These are phyloP conservation scores for Hymenotorrendiella dingleyae DNA, from an alignment of 2,329 filamentous ascomycete species.

Conservation along the genomic window DNA sequence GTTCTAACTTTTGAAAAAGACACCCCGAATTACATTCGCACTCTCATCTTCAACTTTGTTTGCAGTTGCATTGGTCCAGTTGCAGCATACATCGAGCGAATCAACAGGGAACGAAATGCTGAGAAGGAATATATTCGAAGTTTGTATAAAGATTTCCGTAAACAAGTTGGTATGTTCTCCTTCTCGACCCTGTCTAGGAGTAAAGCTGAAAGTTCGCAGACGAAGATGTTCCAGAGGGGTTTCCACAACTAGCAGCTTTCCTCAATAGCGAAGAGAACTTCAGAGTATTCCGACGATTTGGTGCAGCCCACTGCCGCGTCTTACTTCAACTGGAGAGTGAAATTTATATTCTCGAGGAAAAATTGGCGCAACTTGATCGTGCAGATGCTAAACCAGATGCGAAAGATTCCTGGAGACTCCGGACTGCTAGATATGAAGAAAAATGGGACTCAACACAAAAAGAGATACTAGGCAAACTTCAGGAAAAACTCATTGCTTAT, in stretches of 20 bases:
- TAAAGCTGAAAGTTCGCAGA: no score
- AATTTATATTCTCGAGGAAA: not conserved
- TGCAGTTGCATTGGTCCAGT: no score
- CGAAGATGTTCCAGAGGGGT: not conserved
- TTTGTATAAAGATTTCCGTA: not conserved
- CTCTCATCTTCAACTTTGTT: no score
- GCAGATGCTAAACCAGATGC: not conserved
- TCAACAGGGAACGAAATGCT: slow-evolving; percentile 7
- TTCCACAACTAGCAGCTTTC: not conserved
- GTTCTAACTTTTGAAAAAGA: no score
- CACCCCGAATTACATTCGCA: no score
- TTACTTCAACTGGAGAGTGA: not conserved
- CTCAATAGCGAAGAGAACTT: not conserved
- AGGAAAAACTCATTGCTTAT: not conserved
- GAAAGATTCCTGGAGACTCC: not conserved
- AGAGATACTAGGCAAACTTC: not conserved
- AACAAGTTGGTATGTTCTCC: not conserved
- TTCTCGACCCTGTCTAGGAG: not conserved
- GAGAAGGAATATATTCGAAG: not conserved
- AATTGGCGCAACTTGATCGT: not conserved
- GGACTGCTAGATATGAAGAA: not conserved
- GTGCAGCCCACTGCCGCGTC: not conserved
- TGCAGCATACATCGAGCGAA: no score
- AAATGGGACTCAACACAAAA: not conserved
- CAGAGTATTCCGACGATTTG: not conserved